Evolutionary conservation across 2,329 filamentous ascomycete genomes (phyloP).

Genomic region (Sclerotinia borealis): DNA sequence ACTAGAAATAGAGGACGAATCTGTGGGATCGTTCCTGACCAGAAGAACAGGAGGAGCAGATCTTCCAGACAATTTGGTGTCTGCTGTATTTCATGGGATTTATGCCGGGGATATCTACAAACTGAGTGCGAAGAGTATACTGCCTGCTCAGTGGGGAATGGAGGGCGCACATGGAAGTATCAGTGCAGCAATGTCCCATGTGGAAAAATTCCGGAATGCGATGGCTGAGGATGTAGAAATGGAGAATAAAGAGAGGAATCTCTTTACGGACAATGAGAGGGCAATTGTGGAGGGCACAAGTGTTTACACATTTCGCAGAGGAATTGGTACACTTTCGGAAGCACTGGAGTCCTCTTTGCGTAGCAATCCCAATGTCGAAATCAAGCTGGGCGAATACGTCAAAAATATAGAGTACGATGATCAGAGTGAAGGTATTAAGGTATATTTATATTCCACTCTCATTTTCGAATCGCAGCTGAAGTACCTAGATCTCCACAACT

Average conservation of each 20-base stretch:
- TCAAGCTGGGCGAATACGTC: slow-evolving; percentile 47
- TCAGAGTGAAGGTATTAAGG: slow-evolving; percentile 37
- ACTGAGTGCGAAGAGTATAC: slow-evolving; percentile 64
- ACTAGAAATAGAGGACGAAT: slow-evolving; percentile 53
- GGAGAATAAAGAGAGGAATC: neutral
- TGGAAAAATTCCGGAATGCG: neutral
- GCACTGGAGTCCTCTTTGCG: slow-evolving; percentile 47
- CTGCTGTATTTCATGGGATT: slow-evolving; percentile 76
- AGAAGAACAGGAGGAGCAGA: slow-evolving; percentile 46
- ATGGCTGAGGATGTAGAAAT: slow-evolving; percentile 1
- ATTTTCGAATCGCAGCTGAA: neutral
- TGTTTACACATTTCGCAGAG: slow-evolving; percentile 46
- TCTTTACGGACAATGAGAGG: neutral
- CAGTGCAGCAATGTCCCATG: neutral
- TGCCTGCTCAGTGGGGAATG: slow-evolving; percentile 22
- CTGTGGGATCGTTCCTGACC: slow-evolving; percentile 60
- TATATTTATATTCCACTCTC: slow-evolving; percentile 29
- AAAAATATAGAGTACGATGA: slow-evolving; percentile 39
- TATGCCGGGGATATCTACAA: slow-evolving; percentile 84
- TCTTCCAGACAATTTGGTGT: slow-evolving; percentile 66
- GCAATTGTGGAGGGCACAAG: slow-evolving; percentile 21
- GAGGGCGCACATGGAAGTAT: slow-evolving; percentile 22
- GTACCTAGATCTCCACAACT: slow-evolving; percentile 31
- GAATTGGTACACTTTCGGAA: slow-evolving; percentile 56
- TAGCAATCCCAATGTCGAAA: slow-evolving; percentile 50